Conservation (phyloP, 345 rosid species). For the Bruguiera gymnorhiza region DNA sequence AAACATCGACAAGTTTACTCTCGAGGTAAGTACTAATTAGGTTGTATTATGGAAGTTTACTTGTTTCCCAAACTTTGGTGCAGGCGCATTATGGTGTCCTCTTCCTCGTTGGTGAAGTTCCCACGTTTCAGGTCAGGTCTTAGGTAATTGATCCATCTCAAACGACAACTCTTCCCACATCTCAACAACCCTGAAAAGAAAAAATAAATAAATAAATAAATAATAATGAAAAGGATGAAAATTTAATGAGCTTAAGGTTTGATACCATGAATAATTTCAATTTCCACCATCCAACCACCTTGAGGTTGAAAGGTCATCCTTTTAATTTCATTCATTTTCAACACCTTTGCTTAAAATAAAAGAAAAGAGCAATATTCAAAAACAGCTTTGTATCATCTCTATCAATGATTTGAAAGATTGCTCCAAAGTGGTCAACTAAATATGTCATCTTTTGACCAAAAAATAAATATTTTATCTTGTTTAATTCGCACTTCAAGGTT, state of each 20-base stretch:
- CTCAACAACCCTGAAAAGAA: slow-evolving; percentile 51
- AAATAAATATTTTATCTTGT: no score
- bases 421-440: no score
- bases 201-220: neutral
- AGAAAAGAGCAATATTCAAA: neutral
- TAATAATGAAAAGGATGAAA: neutral
- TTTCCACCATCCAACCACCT: slow-evolving; percentile 7
- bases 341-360: neutral
- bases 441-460: no score
- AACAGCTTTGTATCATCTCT: no score
- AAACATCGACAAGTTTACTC: neutral
- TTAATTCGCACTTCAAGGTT: no score
- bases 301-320: neutral
- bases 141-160: slow-evolving; percentile 89
- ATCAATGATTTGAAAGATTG: no score
- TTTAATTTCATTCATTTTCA: neutral
- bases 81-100: slow-evolving; percentile 53
- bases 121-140: slow-evolving; percentile 90
- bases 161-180: slow-evolving; percentile 92
- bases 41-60: slow-evolving; percentile 28
- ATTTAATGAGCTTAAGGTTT: neutral
- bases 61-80: slow-evolving; percentile 71
- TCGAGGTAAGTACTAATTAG: neutral
- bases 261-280: neutral
- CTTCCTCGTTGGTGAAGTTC: slow-evolving; percentile 69